Percentiles rank a stretch among this genome's conserved stretches.
Evolutionary conservation across 1,139 yeast genomes (phyloP).

Genomic region (Candida sp.): DNA sequence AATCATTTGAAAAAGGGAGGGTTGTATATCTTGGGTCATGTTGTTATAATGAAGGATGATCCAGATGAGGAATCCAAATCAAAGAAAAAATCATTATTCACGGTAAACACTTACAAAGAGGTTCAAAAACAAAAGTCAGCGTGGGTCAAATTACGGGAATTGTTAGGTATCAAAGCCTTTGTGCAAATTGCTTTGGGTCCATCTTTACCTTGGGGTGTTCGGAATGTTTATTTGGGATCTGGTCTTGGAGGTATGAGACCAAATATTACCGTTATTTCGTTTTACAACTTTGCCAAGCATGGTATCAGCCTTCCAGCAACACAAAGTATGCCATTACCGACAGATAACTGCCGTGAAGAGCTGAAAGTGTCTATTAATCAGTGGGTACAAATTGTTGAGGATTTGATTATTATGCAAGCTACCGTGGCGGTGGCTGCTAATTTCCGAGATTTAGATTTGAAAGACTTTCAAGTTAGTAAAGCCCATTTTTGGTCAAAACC

Average conservation of each 20-base stretch:
- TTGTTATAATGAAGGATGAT: slow-evolving; percentile 59
- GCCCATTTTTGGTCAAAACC: slow-evolving; percentile 16
- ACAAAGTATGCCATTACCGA: slow-evolving; percentile 49
- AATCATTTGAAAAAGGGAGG: slow-evolving; percentile 96
- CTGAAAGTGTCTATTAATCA: slow-evolving; percentile 66
- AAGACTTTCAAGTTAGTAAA: slow-evolving; percentile 13
- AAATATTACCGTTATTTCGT: slow-evolving; percentile 87
- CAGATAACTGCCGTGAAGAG: slow-evolving; percentile 76
- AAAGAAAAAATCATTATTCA: slow-evolving; percentile 21
- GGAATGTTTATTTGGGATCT: slow-evolving; percentile 87
- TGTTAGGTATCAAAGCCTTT: slow-evolving; percentile 81
- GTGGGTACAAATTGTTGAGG: slow-evolving; percentile 94
- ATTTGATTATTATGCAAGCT: slow-evolving; percentile 85
- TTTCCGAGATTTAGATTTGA: slow-evolving; percentile 60
- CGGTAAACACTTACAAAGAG: slow-evolving; percentile 49
- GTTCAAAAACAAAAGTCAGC: slow-evolving; percentile 71
- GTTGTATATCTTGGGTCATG: slow-evolving; percentile 88
- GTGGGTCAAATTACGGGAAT: slow-evolving; percentile 80
- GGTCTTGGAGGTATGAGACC: slow-evolving; percentile 98
- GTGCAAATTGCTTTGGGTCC: slow-evolving; percentile 92
- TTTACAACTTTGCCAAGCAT: slow-evolving; percentile 59
- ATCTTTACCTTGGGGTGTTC: slow-evolving; percentile 90
- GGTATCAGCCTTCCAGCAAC: slow-evolving; percentile 29
- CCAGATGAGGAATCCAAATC: slow-evolving; percentile 12
- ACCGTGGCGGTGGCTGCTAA: slow-evolving; percentile 95